phyloP scores from a whole-genome alignment of 768 basidiomycete genomes.

The Mycena capillaripes region DNA sequence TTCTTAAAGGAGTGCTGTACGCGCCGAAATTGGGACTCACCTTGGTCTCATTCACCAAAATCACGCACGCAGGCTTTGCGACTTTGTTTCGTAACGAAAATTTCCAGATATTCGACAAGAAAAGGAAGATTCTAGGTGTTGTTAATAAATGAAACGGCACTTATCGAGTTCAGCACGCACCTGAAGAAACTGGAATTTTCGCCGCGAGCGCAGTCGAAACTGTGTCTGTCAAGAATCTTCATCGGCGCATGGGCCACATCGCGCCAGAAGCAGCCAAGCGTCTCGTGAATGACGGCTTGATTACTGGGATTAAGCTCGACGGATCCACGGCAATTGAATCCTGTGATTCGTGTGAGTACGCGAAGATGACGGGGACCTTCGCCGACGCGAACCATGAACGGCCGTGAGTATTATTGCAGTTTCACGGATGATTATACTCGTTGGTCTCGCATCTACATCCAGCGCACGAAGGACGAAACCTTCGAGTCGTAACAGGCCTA shows the following conservation, averaged over 20 bases:
- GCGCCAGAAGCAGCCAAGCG: no score
- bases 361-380: slow-evolving; percentile 52
- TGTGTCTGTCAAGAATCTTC: slow-evolving; percentile 39
- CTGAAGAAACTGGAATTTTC: background rate
- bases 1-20: slow-evolving; percentile 17
- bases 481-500: slow-evolving; percentile 44
- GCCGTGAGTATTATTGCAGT: slow-evolving; percentile 45
- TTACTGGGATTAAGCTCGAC: slow-evolving; percentile 45
- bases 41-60: no score
- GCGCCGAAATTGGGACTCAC: background rate
- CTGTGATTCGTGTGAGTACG: slow-evolving; percentile 47
- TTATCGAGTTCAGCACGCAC: background rate
- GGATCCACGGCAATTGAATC: slow-evolving; percentile 35
- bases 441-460: slow-evolving; percentile 40
- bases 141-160: slow-evolving; percentile 6
- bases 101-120: slow-evolving; percentile 21
- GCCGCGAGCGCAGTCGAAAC: slow-evolving; percentile 11
- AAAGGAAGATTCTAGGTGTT: slow-evolving; percentile 5
- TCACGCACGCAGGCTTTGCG: slow-evolving; percentile 12
- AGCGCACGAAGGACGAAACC: slow-evolving; percentile 47
- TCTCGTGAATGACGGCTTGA: slow-evolving; percentile 41
- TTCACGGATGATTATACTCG: slow-evolving; percentile 52
- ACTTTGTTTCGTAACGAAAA: slow-evolving; percentile 13
- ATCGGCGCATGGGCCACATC: slow-evolving; percentile 33
- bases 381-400: slow-evolving; percentile 17